Evolutionary conservation across 257 asterid genomes (phyloP), one percentile per base, ranked within the genome.

Genomic region (Petrea volubilis): DNA sequence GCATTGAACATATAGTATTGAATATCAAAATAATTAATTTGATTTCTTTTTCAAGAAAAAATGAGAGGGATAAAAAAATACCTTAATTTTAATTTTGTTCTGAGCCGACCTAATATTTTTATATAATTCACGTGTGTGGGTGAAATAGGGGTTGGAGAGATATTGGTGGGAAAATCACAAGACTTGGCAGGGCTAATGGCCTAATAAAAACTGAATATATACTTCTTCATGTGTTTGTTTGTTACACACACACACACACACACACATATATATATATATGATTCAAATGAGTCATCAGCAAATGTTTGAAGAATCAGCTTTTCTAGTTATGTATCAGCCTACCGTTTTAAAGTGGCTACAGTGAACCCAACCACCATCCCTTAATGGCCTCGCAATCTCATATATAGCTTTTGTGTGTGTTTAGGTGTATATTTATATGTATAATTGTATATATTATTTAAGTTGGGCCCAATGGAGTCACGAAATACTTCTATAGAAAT

Each of bases 161-260:
- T 20, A 17, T 21, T 57, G 78, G 76, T 68, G 75, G 67, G 44
- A 77, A 78, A 34, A 68, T 80, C 88, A 80, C 88, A 73, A 68
- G 84, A 53, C 31, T 61, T 14, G 74, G 65, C 77, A 78, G 64
- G 44, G 46, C 73, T 38, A 68, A 36, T 40, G 1, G 7, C 47
- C 58, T 57, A 69, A 43, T n/a, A 33, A 33, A 8, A n/a, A n/a
- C n/a, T n/a, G n/a, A n/a, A n/a, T n/a, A n/a, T n/a, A n/a, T n/a
- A n/a, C n/a, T n/a, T n/a, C n/a, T n/a, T n/a, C n/a, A n/a, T n/a
- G n/a, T n/a, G n/a, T n/a, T n/a, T n/a, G n/a, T n/a, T n/a, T n/a
- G n/a, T n/a, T n/a, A n/a, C n/a, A n/a, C n/a, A n/a, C n/a, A n/a
- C n/a, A n/a, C n/a, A n/a, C n/a, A n/a, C n/a, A n/a, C n/a, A n/a